phyloP scores from a whole-genome alignment of 306 rosid species.

The Gleditsia sinensis region DNA sequence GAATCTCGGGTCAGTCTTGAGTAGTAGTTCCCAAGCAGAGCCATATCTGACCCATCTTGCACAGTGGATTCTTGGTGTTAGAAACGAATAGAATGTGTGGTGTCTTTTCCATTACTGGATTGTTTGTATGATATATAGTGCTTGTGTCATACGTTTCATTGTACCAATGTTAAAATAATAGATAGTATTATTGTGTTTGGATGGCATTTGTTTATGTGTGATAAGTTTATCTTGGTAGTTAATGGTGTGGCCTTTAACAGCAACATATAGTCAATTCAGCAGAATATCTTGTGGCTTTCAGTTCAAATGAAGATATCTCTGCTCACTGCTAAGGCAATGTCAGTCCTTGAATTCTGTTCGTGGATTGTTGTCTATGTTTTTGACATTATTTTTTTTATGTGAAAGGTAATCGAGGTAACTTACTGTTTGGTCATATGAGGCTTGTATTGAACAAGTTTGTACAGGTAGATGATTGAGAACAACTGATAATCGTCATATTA shows the following conservation, averaged over 20 bases:
- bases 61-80: conserved; percentile 76
- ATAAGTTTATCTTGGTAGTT: neutral
- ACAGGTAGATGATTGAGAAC: no score
- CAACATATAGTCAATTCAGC: neutral
- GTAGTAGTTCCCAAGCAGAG: conserved; percentile 81
- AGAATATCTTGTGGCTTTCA: neutral
- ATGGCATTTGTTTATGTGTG: neutral
- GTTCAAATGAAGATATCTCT: neutral
- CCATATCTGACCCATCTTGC: conserved; percentile 88
- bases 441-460: no score
- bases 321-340: neutral
- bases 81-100: conserved; percentile 53
- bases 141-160: neutral
- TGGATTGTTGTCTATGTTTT: no score
- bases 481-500: no score
- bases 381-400: no score
- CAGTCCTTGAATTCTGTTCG: neutral
- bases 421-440: no score
- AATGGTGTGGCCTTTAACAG: neutral
- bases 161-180: no score
- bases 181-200: neutral
- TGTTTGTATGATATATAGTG: neutral
- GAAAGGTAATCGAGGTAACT: no score
- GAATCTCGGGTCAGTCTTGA: conserved; percentile 77
- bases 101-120: neutral